These are phyloP conservation scores for Calonectria multiphialidica DNA, from an alignment of 2,329 filamentous ascomycete genomes.

Conservation along the genomic window DNA sequence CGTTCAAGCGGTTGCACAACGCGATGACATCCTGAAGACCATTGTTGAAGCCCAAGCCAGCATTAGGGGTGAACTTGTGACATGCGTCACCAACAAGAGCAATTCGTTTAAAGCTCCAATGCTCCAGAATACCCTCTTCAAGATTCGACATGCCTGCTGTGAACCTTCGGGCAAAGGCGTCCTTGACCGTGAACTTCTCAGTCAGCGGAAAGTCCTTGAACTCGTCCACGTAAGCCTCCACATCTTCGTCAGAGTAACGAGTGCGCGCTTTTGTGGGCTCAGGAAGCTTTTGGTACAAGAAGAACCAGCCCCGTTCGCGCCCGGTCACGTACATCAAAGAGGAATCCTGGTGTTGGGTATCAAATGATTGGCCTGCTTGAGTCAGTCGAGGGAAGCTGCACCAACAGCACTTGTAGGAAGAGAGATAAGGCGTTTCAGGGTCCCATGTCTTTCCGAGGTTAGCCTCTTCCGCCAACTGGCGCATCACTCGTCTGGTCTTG, in stretches of 20 bases:
- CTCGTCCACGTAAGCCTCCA: not conserved
- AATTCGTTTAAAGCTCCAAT: not conserved
- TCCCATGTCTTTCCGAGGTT: not conserved
- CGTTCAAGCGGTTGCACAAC: too few species aligned
- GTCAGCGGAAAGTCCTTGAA: not conserved
- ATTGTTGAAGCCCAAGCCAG: too few species aligned
- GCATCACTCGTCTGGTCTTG: constrained; percentile 13
- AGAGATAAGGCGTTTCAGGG: not conserved
- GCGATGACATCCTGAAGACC: too few species aligned
- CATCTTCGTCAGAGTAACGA: not conserved
- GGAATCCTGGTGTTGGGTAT: not conserved
- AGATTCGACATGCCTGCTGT: not conserved
- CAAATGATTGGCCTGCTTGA: not conserved
- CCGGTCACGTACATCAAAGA: not conserved
- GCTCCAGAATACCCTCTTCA: not conserved
- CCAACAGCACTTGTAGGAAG: not conserved
- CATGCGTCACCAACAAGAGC: too few species aligned
- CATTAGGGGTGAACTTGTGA: too few species aligned
- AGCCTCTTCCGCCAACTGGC: not conserved
- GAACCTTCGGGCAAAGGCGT: not conserved
- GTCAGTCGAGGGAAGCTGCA: not conserved
- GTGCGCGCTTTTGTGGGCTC: not conserved
- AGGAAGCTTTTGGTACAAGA: not conserved
- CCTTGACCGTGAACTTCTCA: not conserved
- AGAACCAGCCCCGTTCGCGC: not conserved